Evolutionary conservation across 2,329 filamentous ascomycete species (phyloP), one percentile per base, ranked within the genome.

Genomic region (Lachnellula hyalina): DNA sequence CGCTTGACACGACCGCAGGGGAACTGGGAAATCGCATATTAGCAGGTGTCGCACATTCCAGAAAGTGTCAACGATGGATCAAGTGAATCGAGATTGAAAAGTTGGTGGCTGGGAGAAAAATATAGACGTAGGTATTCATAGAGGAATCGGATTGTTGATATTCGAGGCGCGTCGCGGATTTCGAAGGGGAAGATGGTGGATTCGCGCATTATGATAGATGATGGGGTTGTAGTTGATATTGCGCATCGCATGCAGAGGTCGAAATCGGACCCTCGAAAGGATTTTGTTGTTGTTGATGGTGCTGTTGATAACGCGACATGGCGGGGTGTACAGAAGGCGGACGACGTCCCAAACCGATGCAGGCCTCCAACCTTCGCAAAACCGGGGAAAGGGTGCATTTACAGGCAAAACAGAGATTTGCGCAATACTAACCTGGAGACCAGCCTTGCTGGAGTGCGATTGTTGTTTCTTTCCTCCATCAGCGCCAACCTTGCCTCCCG

Each of bases 1-100:
- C 94, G 92, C 88, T 99, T 99, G 76, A 99, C 94, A 87, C 94
- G 94, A 77, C 94, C 94, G 74, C 94, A 99, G 59, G 94, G 94
- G 74, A 99, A 99, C 94, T 99, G 72, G 56, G 63, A 49, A 48
- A 44, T 36, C 51, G 35, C 63, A 63, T 63, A 65, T 72, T 62
- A 74, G 72, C 54, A 61, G 50, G 23, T 40, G 21, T 35, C 19
- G 15, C n/a, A 23, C 23, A 38, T 36, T 12, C 14, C 11, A 19
- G 11, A 36, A 14, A n/a, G 1, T n/a, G 32, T 14, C 21, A 45
- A 51, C 4, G 6, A 28, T 34, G 19, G 15, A 47, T 8, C 32
- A 23, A 14, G 19, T 14, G 19, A 5, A 5, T 19, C 40, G 32
- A 25, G 5, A 25, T 7, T 25, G 34, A 8, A 38, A 36, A 3